Evolutionary conservation across 306 rosid genomes (phyloP).

Genomic region (Rosa chinensis): DNA sequence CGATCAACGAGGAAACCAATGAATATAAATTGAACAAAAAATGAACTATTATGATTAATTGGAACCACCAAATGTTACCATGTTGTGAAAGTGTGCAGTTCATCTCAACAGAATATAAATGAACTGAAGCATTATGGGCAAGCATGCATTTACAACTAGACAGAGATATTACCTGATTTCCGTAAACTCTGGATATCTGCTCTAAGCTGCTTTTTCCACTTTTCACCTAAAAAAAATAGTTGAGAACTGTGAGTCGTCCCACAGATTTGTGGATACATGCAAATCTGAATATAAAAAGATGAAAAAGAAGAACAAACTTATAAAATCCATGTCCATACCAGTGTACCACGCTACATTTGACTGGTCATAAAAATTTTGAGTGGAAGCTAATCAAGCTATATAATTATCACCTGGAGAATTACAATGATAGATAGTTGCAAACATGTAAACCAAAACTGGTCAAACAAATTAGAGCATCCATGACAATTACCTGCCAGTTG

Average conservation of each 20-base stretch:
- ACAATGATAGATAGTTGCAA: constrained; percentile 7
- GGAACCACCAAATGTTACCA: not conserved
- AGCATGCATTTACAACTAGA: constrained; percentile 9
- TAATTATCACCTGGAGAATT: not conserved
- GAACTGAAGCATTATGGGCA: not conserved
- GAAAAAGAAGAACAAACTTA: constrained; percentile 1
- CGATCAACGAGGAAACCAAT: not conserved
- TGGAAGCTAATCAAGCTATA: constrained; percentile 10
- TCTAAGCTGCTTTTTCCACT: constrained; percentile 92
- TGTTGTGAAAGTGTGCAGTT: not conserved
- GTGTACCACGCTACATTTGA: not conserved
- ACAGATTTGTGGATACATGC: constrained; percentile 9
- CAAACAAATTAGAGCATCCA: not conserved
- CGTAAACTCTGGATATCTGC: constrained; percentile 91
- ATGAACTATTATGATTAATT: not conserved
- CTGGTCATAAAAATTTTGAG: not conserved
- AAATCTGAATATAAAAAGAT: constrained; percentile 16
- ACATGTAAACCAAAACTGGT: constrained; percentile 16
- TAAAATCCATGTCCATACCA: no score
- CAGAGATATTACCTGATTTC: constrained; percentile 71
- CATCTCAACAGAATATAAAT: not conserved
- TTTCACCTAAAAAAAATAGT: constrained; percentile 54
- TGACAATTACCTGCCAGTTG: constrained; percentile 72
- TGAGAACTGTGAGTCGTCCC: constrained; percentile 24
- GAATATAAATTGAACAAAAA: no score